phyloP scores from a whole-genome alignment of 148 eudicot species.

The Silene uniflora region DNA sequence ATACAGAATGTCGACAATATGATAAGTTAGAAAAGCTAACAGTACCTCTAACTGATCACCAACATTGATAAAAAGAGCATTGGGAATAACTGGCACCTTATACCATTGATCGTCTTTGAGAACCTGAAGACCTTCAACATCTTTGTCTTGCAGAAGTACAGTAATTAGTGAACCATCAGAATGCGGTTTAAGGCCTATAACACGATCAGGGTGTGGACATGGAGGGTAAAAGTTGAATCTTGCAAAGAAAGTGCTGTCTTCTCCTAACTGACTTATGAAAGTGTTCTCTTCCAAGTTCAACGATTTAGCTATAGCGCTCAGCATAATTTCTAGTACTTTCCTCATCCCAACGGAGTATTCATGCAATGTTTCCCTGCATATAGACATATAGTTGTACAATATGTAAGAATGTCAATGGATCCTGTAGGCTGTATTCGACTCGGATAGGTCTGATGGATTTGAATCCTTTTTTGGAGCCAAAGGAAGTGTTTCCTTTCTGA shows the following conservation, averaged over 20 bases:
- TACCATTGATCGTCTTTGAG: conserved; percentile 42
- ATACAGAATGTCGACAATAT: too few species aligned
- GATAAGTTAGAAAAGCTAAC: too few species aligned
- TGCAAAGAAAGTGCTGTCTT: conserved; percentile 16
- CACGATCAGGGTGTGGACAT: conserved; percentile 33
- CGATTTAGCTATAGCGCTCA: conserved; percentile 40
- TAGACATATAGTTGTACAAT: not conserved
- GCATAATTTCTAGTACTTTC: conserved; percentile 19
- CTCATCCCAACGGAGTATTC: not conserved
- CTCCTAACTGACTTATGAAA: conserved; percentile 28
- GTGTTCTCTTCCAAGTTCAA: conserved; percentile 33
- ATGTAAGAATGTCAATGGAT: not conserved
- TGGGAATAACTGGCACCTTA: too few species aligned
- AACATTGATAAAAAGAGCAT: too few species aligned
- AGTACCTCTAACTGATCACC: conserved; percentile 41
- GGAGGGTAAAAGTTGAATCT: conserved; percentile 47
- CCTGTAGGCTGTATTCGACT: too few species aligned
- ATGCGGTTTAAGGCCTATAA: conserved; percentile 43
- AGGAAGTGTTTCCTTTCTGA: too few species aligned
- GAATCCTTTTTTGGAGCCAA: too few species aligned
- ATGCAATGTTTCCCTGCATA: conserved; percentile 16
- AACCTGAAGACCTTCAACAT: conserved; percentile 51
- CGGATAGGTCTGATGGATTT: too few species aligned
- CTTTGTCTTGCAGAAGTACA: conserved; percentile 39
- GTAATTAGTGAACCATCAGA: conserved; percentile 44